Base-by-base conservation (phyloP, 2,329 filamentous ascomycete species). In the Aspergillus neoniger region DNA sequence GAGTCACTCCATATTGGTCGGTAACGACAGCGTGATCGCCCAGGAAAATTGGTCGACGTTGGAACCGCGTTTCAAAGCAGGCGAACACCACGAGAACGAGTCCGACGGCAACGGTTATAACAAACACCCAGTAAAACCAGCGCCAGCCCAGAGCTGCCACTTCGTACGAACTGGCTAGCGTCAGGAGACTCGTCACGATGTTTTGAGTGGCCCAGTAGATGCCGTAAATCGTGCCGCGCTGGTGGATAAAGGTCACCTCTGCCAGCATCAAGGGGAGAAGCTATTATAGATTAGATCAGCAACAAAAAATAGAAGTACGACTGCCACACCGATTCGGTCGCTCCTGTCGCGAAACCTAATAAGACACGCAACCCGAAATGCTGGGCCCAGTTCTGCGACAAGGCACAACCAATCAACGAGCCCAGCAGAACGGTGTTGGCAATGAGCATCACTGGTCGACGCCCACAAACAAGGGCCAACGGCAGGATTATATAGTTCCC, bases 121-220 rank as follows among this genome's bases (percentile, higher is more conserved):
- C 71, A 19, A 76, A 76, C 1, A 79, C 69, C 74, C 74, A 77
- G 52, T 79, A 80, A 63, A 77, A 79, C 74, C 76, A 80, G 39
- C 76, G 67, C 77, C 78, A 79, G 1, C 72, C 71, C 0, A 75
- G 62, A 4, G 72, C 71, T 1, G 71, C 73, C 2, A 71, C 73
- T 28, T 76, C 65, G 48, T 79, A 79, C 5, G 72, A 76, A 2
- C 66, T 67, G 2, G 72, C 72, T 5, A 79, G 66, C 21, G 73
- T 74, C 28, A 79, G 69, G 15, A 57, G 61, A 10, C 65, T 65
- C 17, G 69, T 68, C 1, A 79, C 66, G 19, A 72, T 67, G 47
- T 74, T 79, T 50, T 79, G 77, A 0, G 71, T 68, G 30, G 72
- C 75, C 76, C 76, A 78, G 63, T 79, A 79, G 5, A 77, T 57